These are phyloP conservation scores for Blastobotrys persicus DNA, from an alignment of 1,139 yeast genomes.

Conservation along the genomic window DNA sequence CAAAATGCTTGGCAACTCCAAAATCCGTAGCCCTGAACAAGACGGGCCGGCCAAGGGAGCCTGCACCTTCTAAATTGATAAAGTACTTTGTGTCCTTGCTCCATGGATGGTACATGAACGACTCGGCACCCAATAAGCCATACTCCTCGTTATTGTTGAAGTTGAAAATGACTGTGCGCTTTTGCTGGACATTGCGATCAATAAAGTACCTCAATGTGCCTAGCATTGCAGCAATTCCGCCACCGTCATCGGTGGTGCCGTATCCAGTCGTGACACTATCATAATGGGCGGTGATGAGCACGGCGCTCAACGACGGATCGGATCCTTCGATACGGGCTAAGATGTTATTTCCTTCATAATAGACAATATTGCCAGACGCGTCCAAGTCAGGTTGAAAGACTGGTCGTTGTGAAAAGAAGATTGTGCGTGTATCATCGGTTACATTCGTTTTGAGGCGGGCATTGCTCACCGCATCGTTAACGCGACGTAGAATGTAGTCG, in stretches of 20 bases:
- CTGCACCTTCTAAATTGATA: conserved; percentile 91
- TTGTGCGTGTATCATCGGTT: conserved; percentile 47
- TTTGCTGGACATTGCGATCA: conserved; percentile 48
- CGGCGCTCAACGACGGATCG: conserved; percentile 55
- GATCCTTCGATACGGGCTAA: conserved; percentile 69
- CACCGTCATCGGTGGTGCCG: conserved; percentile 93
- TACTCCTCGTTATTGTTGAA: conserved; percentile 91
- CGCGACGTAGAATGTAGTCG: conserved; percentile 55
- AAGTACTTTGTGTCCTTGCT: conserved; percentile 59
- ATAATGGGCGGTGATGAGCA: conserved; percentile 78
- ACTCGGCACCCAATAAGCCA: conserved; percentile 79
- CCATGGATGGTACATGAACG: conserved; percentile 78
- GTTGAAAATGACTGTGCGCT: conserved; percentile 72
- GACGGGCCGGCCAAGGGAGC: conserved; percentile 87
- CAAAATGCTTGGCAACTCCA: conserved; percentile 61
- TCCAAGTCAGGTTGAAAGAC: conserved; percentile 43
- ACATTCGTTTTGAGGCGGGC: conserved; percentile 47
- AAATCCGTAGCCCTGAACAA: conserved; percentile 81
- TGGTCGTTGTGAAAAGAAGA: conserved; percentile 41
- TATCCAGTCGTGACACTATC: conserved; percentile 86
- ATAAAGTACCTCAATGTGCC: conserved; percentile 61
- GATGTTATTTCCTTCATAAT: conserved; percentile 78
- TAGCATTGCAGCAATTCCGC: conserved; percentile 81
- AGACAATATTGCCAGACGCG: conserved; percentile 48
- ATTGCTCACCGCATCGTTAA: conserved; percentile 36